Conservation (phyloP, 371 early-diverging fungal genomes). For the Mortierella sp. region DNA sequence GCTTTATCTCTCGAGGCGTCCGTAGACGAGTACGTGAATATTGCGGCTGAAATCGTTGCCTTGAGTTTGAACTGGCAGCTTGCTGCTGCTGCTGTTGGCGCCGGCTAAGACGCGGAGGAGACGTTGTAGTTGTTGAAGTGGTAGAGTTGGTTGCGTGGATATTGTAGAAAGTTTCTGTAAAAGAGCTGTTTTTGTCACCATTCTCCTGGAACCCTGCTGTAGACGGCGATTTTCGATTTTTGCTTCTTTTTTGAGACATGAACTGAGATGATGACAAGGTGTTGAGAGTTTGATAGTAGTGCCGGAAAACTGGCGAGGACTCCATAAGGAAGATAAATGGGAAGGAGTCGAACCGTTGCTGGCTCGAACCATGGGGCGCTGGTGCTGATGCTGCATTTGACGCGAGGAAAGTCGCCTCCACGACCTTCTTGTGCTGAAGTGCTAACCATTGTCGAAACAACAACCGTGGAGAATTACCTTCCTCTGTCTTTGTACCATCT, state of each 20-base stretch:
- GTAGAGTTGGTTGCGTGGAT: neutral
- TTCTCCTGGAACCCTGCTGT: neutral
- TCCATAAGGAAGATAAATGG: slow-evolving; percentile 50
- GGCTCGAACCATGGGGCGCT: neutral
- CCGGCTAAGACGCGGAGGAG: neutral
- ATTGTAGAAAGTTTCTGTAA: neutral
- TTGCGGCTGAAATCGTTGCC: neutral
- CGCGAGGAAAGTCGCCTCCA: slow-evolving; percentile 1
- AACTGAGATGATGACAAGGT: slow-evolving; percentile 43
- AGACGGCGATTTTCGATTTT: neutral
- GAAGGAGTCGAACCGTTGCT: slow-evolving; percentile 22
- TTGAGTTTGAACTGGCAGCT: neutral
- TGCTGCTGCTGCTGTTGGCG: slow-evolving; percentile 4
- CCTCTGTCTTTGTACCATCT: neutral
- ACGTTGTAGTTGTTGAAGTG: neutral
- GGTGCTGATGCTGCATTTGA: neutral
- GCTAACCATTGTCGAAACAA: slow-evolving; percentile 39
- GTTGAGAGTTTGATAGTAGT: slow-evolving; percentile 45
- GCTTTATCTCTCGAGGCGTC: slow-evolving; percentile 23
- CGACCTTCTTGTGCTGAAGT: slow-evolving; percentile 20
- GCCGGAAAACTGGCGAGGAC: slow-evolving; percentile 43
- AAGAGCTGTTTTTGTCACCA: too few relatives aligned
- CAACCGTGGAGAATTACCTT: neutral
- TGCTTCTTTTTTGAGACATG: slow-evolving; percentile 16
- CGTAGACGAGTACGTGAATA: neutral